Evolutionary conservation across 2,329 filamentous ascomycete genomes (phyloP).

Genomic region (Leptographium lundbergii): DNA sequence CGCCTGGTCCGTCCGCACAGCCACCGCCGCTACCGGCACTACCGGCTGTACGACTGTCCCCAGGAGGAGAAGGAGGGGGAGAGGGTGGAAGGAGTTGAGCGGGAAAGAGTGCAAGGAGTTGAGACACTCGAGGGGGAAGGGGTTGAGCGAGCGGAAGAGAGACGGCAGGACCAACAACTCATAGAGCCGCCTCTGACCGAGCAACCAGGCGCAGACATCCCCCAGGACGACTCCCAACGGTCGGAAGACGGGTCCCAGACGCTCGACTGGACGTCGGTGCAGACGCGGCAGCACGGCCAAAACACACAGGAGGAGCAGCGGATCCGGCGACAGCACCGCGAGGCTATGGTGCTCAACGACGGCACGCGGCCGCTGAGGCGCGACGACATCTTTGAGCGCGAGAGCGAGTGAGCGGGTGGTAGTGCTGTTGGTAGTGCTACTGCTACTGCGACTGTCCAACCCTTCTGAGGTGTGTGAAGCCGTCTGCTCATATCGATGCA

Average conservation of each 20-base stretch:
- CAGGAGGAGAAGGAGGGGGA: background rate
- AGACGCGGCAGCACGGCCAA: slow-evolving; percentile 34
- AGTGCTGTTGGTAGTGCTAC: no score
- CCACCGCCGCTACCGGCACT: slow-evolving; percentile 17
- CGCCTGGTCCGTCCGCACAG: slow-evolving; percentile 29
- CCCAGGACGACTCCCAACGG: background rate
- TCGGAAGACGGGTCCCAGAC: background rate
- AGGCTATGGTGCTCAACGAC: slow-evolving; percentile 85
- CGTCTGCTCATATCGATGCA: no score
- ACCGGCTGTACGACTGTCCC: slow-evolving; percentile 18
- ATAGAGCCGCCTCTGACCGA: background rate
- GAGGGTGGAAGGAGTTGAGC: background rate
- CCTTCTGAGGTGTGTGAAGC: no score
- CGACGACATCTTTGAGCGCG: slow-evolving; percentile 66
- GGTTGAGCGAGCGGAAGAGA: no score
- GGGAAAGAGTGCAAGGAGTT: no score
- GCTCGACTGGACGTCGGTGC: slow-evolving; percentile 1
- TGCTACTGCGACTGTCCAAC: no score
- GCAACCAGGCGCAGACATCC: background rate
- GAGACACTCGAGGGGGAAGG: no score
- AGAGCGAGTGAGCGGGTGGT: slow-evolving; percentile 22
- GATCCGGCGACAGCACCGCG: slow-evolving; percentile 61
- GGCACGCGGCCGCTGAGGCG: slow-evolving; percentile 62
- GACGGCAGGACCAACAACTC: background rate
- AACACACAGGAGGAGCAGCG: slow-evolving; percentile 52